Conservation (phyloP, 2,329 filamentous ascomycete species). For the Mycosphaerella sp. region DNA sequence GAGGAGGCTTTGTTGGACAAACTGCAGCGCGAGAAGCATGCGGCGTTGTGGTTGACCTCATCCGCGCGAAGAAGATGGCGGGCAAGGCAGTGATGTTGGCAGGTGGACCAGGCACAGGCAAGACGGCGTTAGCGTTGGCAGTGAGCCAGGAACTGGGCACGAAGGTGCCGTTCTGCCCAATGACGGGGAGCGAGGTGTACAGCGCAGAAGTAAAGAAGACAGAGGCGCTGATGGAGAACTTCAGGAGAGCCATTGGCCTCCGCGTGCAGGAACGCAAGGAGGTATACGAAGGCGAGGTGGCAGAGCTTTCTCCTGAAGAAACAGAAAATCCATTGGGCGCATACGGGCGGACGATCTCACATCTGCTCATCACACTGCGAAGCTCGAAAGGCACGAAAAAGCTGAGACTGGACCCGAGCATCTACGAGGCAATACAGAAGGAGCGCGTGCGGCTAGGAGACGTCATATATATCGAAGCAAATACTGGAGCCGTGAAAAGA, state of each 20-base stretch:
- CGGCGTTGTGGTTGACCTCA: slow-evolving; percentile 91
- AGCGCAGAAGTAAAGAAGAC: slow-evolving; percentile 99
- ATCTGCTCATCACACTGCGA: slow-evolving; percentile 88
- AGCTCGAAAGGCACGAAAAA: slow-evolving; percentile 97
- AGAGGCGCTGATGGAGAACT: slow-evolving; percentile 98
- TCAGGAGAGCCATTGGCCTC: slow-evolving; percentile 88
- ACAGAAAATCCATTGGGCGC: slow-evolving; percentile 94
- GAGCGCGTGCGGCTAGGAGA: slow-evolving; percentile 94
- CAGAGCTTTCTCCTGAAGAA: slow-evolving; percentile 94
- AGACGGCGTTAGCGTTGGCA: slow-evolving; percentile 90
- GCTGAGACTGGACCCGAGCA: slow-evolving; percentile 89
- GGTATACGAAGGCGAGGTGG: slow-evolving; percentile 98
- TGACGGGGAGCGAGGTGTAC: slow-evolving; percentile 97
- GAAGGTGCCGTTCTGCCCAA: slow-evolving; percentile 97
- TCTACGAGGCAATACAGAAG: slow-evolving; percentile 99
- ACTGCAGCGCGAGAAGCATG: slow-evolving; percentile 86
- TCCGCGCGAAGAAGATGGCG: slow-evolving; percentile 95
- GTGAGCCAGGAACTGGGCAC: slow-evolving; percentile 96
- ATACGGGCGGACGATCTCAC: slow-evolving; percentile 96
- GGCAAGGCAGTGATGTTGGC: slow-evolving; percentile 88
- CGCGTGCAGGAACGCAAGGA: slow-evolving; percentile 98
- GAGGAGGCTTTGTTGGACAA: slow-evolving; percentile 86
- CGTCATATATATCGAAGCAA: slow-evolving; percentile 98
- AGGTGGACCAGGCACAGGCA: slow-evolving; percentile 91
- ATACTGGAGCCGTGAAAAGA: slow-evolving; percentile 95